These are phyloP conservation scores for Elsinoe batatas DNA, from an alignment of 2,329 filamentous ascomycete species.

Conservation along the genomic window DNA sequence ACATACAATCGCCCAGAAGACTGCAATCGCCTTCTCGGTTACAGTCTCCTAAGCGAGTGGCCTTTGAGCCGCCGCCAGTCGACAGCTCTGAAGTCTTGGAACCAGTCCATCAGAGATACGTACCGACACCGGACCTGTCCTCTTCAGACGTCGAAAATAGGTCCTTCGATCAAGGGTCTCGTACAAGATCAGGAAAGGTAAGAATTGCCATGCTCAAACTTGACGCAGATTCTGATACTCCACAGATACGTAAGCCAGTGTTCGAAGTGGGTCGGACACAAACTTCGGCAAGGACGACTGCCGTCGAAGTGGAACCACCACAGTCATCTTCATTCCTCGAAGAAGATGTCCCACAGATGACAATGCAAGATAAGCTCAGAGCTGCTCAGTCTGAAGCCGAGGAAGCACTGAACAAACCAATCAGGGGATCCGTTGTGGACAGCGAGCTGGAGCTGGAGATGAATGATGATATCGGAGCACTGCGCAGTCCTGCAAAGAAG, in stretches of 20 bases:
- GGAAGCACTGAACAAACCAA: conserved; percentile 27
- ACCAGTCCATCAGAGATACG: neutral
- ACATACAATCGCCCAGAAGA: conserved; percentile 11
- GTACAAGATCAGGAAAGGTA: neutral
- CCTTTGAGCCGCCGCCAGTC: neutral
- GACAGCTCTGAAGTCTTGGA: neutral
- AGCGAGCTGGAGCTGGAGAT: conserved; percentile 35
- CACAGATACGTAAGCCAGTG: neutral
- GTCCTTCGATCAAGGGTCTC: neutral
- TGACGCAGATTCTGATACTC: neutral
- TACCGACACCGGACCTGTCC: neutral
- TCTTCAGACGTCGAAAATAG: neutral
- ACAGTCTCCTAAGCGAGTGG: neutral
- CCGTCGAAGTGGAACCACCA: neutral
- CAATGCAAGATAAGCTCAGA: conserved; percentile 26
- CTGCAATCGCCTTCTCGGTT: neutral
- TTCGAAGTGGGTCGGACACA: neutral
- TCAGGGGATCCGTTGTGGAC: conserved; percentile 17
- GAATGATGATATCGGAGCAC: conserved; percentile 33
- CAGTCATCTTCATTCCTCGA: conserved; percentile 13
- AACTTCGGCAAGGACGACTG: neutral
- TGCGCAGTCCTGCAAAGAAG: conserved; percentile 27
- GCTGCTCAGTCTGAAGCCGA: conserved; percentile 16
- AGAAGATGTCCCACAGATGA: conserved; percentile 14
- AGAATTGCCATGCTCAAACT: neutral